phyloP scores from a whole-genome alignment of 2,329 filamentous ascomycete species.

The Fusarium tuaranense region DNA sequence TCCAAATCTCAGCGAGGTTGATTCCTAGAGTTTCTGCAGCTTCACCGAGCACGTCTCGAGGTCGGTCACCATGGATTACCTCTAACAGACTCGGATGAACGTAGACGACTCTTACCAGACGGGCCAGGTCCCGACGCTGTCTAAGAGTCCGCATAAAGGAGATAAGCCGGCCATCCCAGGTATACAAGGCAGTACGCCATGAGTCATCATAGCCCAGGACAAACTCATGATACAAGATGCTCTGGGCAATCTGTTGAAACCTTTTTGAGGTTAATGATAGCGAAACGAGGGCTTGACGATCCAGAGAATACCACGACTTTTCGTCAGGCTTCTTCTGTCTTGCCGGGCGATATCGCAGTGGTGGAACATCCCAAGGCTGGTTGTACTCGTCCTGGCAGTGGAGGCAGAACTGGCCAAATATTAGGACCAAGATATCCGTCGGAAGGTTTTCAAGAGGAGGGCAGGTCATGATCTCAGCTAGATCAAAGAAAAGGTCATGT shows the following conservation, averaged over 20 bases:
- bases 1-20: conserved; percentile 6
- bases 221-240: conserved; percentile 18
- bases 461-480: neutral
- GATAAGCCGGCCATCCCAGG: conserved; percentile 13
- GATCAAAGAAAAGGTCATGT: neutral
- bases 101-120: conserved; percentile 3
- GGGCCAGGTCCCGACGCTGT: conserved; percentile 6
- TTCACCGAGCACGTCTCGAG: neutral
- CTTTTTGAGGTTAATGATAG: conserved; percentile 6
- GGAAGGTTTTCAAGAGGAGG: neutral
- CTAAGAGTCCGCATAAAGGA: conserved; percentile 8
- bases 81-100: neutral
- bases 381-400: conserved; percentile 9
- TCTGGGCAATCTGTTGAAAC: conserved; percentile 9
- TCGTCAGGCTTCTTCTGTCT: neutral
- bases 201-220: conserved; percentile 10
- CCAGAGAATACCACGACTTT: conserved; percentile 11
- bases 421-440: neutral
- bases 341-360: neutral
- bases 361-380: conserved; percentile 8
- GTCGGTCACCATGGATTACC: neutral
- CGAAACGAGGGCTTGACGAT: conserved; percentile 13
- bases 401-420: conserved; percentile 16
- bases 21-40: conserved; percentile 8
- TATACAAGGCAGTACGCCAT: neutral